Conservation (phyloP, 2,329 filamentous ascomycete genomes). For the Ilyonectria robusta region DNA sequence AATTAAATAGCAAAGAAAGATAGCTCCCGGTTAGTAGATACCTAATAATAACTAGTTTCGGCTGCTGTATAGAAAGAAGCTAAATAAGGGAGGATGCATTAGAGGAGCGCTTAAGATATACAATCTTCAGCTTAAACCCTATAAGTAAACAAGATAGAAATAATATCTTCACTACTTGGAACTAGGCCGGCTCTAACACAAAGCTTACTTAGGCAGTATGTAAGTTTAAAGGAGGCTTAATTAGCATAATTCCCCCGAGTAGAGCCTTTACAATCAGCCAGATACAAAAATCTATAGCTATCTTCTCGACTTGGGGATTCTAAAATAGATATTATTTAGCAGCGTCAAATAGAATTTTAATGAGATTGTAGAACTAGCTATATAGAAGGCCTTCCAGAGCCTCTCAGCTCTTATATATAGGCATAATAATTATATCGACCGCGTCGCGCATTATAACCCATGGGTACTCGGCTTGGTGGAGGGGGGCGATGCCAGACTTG, state of each 20-base stretch:
- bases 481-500: neutral
- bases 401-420: no score
- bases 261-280: no score
- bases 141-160: neutral
- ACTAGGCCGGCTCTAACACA: neutral
- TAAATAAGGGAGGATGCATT: neutral
- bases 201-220: neutral
- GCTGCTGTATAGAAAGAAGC: neutral
- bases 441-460: neutral
- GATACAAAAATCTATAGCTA: no score
- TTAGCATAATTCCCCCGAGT: no score
- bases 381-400: no score
- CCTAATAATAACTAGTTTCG: neutral
- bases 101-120: neutral
- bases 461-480: neutral
- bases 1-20: neutral
- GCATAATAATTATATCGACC: no score
- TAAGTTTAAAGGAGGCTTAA: neutral
- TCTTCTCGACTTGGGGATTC: no score
- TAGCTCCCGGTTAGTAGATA: neutral
- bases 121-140: constrained; percentile 1
- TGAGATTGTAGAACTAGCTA: no score
- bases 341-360: no score
- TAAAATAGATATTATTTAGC: no score
- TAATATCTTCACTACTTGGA: neutral